Evolutionary conservation across 148 eudicot species (phyloP).

Genomic region (Diospyros kaki): DNA sequence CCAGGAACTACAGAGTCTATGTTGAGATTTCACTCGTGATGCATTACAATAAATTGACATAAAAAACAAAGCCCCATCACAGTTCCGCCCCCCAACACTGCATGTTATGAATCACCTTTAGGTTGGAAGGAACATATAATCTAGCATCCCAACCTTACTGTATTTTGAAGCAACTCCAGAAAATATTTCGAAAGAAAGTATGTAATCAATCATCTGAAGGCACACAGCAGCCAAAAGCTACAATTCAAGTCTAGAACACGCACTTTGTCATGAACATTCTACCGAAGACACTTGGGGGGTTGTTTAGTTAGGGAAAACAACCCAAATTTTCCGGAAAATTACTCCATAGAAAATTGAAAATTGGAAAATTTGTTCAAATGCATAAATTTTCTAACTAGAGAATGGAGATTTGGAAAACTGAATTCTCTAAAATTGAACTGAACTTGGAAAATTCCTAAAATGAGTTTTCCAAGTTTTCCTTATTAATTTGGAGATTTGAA

Average conservation of each 20-base stretch:
- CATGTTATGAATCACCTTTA: neutral
- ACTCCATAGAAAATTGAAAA: too few relatives aligned
- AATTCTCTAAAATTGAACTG: too few relatives aligned
- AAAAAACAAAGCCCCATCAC: neutral
- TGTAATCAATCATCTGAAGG: neutral
- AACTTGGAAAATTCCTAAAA: too few relatives aligned
- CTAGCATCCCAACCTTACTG: slow-evolving; percentile 2
- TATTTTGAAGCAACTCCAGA: neutral
- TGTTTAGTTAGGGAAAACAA: neutral
- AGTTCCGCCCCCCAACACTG: neutral
- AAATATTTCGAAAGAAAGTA: neutral
- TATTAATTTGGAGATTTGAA: too few relatives aligned
- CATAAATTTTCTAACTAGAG: too few relatives aligned
- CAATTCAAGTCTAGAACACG: neutral
- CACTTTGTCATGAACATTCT: neutral
- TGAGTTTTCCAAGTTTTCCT: too few relatives aligned
- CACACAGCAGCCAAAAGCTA: neutral
- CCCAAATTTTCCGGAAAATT: neutral
- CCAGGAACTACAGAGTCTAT: neutral
- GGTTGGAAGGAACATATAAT: neutral
- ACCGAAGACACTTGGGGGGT: neutral
- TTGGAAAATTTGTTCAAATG: too few relatives aligned
- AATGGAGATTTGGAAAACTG: too few relatives aligned
- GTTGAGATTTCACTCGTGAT: neutral
- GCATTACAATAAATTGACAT: neutral